Evolutionary conservation across 257 asterid species (phyloP), one percentile per base, ranked within the genome.

Genomic region (Henckelia pumila): DNA sequence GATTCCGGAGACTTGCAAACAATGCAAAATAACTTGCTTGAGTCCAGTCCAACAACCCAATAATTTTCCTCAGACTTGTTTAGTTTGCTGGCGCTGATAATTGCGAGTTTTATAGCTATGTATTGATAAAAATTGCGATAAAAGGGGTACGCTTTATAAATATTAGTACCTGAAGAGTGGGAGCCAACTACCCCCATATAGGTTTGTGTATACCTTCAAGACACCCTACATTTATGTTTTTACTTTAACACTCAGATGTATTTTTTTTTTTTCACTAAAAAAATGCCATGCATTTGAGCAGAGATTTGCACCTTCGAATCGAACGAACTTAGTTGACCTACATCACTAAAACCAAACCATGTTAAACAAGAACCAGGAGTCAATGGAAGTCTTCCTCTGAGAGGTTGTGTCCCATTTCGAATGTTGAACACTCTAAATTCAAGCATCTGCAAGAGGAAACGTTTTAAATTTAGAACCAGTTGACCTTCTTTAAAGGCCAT

Each of bases 301-400:
- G 61, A 8, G 77, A 66, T 60, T 17, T 66, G 66, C 81, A 94
- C 99, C 96, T 89, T 87, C 35, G 99, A 88, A 81, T 94, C 99
- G 71, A 84, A 94, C 55, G 99, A 84, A 68, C 97, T 86, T 65
- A 88, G 84, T 68, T 79, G 90, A 56, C 96, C 99, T 80, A 88
- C 99, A 72, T 91, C 97, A 52, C 96, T 88, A 77, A 87, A 91
- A 70, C 99, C 99, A 66, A 94, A 80, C 99, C 99, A 94, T 13
- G 84, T 78, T 71, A 94, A 81, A 74, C 75, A 74, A 30, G 99
- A 94, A 58, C 96, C 97, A 59, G 96, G 99, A 65, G 99, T 94
- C 83, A 94, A 75, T 32, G 99, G 93, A 63, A 94, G 84, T 28
- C 85, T 77, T 55, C 93, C 97, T 80, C 84, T 78, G 53, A 68